Evolutionary conservation across 1,284 basidiomycete genomes (phyloP), one percentile per base, ranked within the genome.

Genomic region (Ceratobasidium sp.): DNA sequence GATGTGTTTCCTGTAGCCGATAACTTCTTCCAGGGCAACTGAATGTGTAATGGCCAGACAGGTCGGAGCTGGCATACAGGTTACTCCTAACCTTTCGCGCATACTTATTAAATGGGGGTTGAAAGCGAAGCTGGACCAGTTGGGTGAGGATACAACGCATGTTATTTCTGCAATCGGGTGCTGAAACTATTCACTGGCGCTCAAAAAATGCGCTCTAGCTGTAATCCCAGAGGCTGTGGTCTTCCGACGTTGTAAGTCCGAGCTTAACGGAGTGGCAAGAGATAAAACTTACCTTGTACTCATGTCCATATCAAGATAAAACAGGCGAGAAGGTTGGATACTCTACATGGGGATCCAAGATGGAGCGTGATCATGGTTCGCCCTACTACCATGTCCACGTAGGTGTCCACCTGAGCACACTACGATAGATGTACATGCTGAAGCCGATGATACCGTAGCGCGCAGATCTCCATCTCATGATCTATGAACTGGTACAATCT

Each of bases 81-180:
- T 88, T 56, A 83, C 85, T 3, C 87, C 87, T 11, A 89, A 90
- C 78, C 77, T 88, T n/a, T 85, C 85, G 11, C 83, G 88, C 13
- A 83, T 89, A 4, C 82, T 90, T 56, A 83, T 85, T 47, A 83
- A 86, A 4, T 90, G 89, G 89, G 89, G 88, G 1, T 82, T 89
- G 1, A 86, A 82, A 0, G 82, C 85, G 0, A 82, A 83, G 47
- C 81, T 90, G 28, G 82, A 85, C 37, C 79, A 84, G 61, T 74
- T 85, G 3, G 84, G 78, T 49, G 28, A 13, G 51, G 23, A 45
- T 65, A 4, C 15, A 13, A 5, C 20, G 77, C 13, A 20, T n/a
- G 20, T 63, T 39, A 42, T 63, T 23, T 4, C n/a, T 39, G 33
- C n/a, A 37, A 39, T n/a, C 17, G 37, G 10, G 35, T 51, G 33